Evolutionary conservation across 345 rosid genomes (phyloP).

Genomic region (Melaleuca alternifolia): DNA sequence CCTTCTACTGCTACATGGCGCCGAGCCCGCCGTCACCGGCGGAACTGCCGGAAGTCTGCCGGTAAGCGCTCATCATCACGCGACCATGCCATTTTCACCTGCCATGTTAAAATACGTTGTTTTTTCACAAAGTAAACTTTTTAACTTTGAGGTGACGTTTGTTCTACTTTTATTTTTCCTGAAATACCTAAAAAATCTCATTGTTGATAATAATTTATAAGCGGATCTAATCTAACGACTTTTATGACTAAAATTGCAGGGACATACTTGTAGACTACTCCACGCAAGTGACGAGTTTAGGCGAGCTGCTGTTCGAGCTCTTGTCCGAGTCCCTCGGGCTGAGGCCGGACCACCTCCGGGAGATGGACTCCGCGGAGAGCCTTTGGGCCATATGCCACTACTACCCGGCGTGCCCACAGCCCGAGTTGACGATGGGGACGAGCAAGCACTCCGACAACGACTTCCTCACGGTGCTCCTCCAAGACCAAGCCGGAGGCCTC

Average conservation of each 20-base stretch:
- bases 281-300: constrained; percentile 16
- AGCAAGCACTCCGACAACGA: no score
- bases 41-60: constrained; percentile 25
- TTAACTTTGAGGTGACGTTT: neutral
- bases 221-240: neutral
- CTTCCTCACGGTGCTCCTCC: no score
- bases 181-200: neutral
- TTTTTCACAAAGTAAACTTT: neutral
- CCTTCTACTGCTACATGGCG: constrained; percentile 13
- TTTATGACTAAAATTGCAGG: constrained; percentile 1
- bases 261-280: constrained; percentile 33
- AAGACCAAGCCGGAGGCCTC: constrained; percentile 54
- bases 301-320: no score
- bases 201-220: neutral
- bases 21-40: constrained; percentile 8
- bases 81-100: neutral
- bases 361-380: no score
- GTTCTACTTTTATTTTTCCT: neutral
- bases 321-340: no score
- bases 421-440: no score
- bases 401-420: no score
- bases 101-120: neutral
- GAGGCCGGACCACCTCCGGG: no score
- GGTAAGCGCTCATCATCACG: neutral
- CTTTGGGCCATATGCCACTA: no score